Conservation (phyloP, 2,329 filamentous ascomycete species). For the Cercospora janseana region DNA sequence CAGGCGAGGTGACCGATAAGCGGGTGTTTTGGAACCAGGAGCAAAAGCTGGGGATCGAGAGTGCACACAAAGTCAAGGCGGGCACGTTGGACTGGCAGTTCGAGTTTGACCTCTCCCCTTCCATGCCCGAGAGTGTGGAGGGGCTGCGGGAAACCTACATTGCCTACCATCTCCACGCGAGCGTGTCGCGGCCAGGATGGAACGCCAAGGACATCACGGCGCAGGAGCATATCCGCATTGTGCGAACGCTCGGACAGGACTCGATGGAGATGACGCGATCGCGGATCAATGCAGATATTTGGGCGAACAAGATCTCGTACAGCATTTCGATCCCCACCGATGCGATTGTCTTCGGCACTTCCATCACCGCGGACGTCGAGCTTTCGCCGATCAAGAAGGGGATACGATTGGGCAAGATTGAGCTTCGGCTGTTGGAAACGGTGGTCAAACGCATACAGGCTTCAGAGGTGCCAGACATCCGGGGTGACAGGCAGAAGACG, state of each 20-base stretch:
- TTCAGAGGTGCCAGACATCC: conserved; percentile 35
- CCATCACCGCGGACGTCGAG: conserved; percentile 77
- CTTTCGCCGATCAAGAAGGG: conserved; percentile 88
- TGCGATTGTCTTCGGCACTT: conserved; percentile 89
- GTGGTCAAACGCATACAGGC: conserved; percentile 47
- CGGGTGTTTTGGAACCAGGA: conserved; percentile 48
- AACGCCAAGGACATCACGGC: conserved; percentile 82
- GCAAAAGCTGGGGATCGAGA: conserved; percentile 46
- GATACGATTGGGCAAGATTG: conserved; percentile 77
- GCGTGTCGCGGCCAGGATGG: conserved; percentile 74
- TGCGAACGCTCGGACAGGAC: conserved; percentile 55
- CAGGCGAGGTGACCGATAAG: conserved; percentile 47
- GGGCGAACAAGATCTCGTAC: conserved; percentile 97
- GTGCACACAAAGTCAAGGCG: conserved; percentile 51
- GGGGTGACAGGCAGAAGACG: conserved; percentile 36
- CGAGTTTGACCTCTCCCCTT: conserved; percentile 47
- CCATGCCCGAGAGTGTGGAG: conserved; percentile 79
- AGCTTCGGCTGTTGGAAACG: conserved; percentile 78
- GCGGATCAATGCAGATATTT: conserved; percentile 78
- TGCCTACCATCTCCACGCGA: conserved; percentile 87
- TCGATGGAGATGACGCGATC: conserved; percentile 64
- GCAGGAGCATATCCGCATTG: conserved; percentile 60
- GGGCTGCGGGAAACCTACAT: conserved; percentile 83
- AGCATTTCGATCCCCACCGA: conserved; percentile 91
- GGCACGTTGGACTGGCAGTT: conserved; percentile 52